Conservation (phyloP, 179 eudicot species). For the Gypsophila paniculata region DNA sequence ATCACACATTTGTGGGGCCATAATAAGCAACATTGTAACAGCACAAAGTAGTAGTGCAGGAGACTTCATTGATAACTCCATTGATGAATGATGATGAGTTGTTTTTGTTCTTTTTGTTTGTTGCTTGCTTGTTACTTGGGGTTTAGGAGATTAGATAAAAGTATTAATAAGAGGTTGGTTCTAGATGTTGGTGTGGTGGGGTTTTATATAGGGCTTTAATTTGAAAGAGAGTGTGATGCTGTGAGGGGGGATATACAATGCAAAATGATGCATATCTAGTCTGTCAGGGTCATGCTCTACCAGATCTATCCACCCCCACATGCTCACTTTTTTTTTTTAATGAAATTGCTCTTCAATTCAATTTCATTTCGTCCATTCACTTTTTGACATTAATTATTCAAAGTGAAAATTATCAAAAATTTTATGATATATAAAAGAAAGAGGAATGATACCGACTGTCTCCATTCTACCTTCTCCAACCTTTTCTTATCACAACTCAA, state of each 20-base stretch:
- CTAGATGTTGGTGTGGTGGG: not conserved
- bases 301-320: conserved; percentile 19
- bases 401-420: too few relatives aligned
- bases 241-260: not conserved
- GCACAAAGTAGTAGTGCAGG: conserved; percentile 11
- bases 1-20: conserved; percentile 38
- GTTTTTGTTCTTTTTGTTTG: not conserved
- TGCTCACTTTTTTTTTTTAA: not conserved
- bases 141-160: not conserved
- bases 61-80: conserved; percentile 23
- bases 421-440: too few relatives aligned
- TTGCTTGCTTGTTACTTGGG: not conserved
- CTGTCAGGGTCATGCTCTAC: conserved; percentile 18
- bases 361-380: too few relatives aligned
- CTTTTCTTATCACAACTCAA: too few relatives aligned
- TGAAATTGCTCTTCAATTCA: too few relatives aligned
- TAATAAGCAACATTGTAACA: conserved; percentile 8
- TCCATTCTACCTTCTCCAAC: too few relatives aligned
- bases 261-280: not conserved
- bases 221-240: conserved; percentile 3
- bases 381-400: too few relatives aligned
- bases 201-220: not conserved
- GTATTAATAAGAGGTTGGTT: not conserved
- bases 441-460: too few relatives aligned
- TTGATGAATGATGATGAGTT: too few relatives aligned